phyloP scores from a whole-genome alignment of 2,329 filamentous ascomycete genomes.

The Nectriaceae sp. region DNA sequence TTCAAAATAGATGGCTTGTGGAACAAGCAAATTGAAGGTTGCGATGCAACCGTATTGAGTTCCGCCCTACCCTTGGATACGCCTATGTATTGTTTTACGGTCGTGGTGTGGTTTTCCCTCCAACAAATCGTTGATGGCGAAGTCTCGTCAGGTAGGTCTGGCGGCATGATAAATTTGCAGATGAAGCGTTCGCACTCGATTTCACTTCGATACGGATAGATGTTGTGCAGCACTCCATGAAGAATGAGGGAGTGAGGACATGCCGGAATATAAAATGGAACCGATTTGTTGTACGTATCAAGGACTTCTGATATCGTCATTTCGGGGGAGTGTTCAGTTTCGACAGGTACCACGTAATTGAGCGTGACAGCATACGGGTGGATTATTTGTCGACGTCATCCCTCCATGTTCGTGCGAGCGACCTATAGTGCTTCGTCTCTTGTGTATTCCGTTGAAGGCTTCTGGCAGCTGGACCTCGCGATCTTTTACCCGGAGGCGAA shows the following conservation, averaged over 20 bases:
- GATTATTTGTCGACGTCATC: not conserved
- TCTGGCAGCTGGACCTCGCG: not conserved
- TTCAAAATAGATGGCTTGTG: too few species aligned
- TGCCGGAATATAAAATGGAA: slow-evolving; percentile 3
- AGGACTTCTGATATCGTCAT: not conserved
- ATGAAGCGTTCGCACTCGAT: slow-evolving; percentile 7
- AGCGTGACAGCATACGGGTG: not conserved
- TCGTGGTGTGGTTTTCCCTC: too few species aligned
- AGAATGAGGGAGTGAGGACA: not conserved
- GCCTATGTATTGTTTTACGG: too few species aligned
- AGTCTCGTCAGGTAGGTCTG: not conserved
- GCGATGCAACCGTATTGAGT: too few species aligned
- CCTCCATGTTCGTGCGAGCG: not conserved
- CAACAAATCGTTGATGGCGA: not conserved
- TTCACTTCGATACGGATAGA: slow-evolving; percentile 10
- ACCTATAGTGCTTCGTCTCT: not conserved
- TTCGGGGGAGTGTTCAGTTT: not conserved
- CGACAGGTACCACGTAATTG: not conserved
- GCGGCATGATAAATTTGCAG: slow-evolving; percentile 5
- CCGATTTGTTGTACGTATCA: slow-evolving; percentile 10
- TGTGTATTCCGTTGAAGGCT: not conserved
- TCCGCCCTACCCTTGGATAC: too few species aligned
- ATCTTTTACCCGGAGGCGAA: not conserved
- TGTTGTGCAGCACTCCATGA: slow-evolving; percentile 3
- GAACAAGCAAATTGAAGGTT: too few species aligned